A percentile compares a stretch with the other conserved stretches of the same genome.
These are phyloP conservation scores for Dicorynia guianensis DNA, from an alignment of 306 rosid species.

Conservation along the genomic window DNA sequence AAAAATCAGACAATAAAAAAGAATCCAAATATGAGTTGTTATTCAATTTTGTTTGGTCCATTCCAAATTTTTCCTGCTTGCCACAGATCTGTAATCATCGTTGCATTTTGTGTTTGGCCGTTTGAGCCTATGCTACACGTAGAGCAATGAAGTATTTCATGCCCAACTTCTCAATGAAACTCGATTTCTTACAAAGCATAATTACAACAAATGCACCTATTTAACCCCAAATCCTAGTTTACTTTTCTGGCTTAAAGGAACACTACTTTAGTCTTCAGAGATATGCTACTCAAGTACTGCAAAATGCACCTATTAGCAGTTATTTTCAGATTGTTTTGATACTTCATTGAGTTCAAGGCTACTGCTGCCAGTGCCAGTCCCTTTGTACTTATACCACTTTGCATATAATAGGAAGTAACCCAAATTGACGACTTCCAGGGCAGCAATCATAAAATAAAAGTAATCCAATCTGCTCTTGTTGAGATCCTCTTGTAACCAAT, in stretches of 20 bases:
- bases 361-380: slow-evolving; percentile 11
- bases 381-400: slow-evolving; percentile 77
- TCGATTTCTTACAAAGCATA: too few species aligned
- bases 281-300: background rate
- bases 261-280: background rate
- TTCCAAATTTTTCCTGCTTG: too few species aligned
- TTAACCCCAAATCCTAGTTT: too few species aligned
- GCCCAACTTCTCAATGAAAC: too few species aligned
- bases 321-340: slow-evolving; percentile 38
- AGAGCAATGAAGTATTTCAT: too few species aligned
- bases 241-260: background rate
- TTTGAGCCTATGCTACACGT: too few species aligned
- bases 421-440: slow-evolving; percentile 51
- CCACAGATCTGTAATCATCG: too few species aligned
- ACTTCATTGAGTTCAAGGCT: slow-evolving; percentile 43
- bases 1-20: too few species aligned
- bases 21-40: too few species aligned
- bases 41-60: too few species aligned
- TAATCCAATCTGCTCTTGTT: slow-evolving; percentile 79
- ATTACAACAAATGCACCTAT: too few species aligned
- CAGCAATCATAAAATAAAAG: slow-evolving; percentile 66
- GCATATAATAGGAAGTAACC: slow-evolving; percentile 69
- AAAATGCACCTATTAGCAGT: slow-evolving; percentile 16
- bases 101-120: too few species aligned
- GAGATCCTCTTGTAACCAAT: slow-evolving; percentile 83